Evolutionary conservation across 805 yeast species (phyloP), one percentile per base, ranked within the genome.

Genomic region (Ogataea allantospora): DNA sequence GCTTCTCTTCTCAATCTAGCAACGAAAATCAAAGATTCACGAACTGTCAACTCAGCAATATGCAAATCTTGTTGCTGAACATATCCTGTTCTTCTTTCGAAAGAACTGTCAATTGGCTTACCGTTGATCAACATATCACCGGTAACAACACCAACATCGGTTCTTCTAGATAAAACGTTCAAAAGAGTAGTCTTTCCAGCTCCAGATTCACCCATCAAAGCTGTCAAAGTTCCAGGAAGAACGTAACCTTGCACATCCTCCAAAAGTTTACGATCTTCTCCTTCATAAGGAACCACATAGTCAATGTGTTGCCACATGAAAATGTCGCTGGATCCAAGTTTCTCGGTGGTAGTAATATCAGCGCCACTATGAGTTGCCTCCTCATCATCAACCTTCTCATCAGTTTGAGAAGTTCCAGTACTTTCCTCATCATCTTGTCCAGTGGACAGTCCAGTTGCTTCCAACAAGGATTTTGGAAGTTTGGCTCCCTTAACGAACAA

Each of bases 121-220:
- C 80, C 80, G 51, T 76, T 73, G 14, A 76, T 77, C 41, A 75
- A 52, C 71, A 73, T 70, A 43, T 70, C 78, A 46, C 82, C 81
- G 8, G 79, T 71, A 18, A 76, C 63, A 33, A 72, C 68, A 44
- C 81, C 82, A 37, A 67, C 61, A 33, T 71, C 71, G 27, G 68
- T 62, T 53, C 83, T 63, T 51, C 70, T 72, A 30, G 79, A 71
- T 42, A 77, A 56, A 22, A 71, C 70, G 50, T 77, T 76, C 42
- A 77, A 62, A 34, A 77, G 57, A 5, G 83, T 77, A 0, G 82
- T 77, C 54, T 77, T 77, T 51, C 82, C 83, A 13, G 82, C 82
- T 47, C 83, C 83, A 2, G 80, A 74, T 50, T 74, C 81, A 41
- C 83, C 83, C 79, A 76, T 77, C 28, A 77, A 58, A 2, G 83